Base-by-base conservation (phyloP, 345 rosid genomes). In the Boechera stricta region DNA sequence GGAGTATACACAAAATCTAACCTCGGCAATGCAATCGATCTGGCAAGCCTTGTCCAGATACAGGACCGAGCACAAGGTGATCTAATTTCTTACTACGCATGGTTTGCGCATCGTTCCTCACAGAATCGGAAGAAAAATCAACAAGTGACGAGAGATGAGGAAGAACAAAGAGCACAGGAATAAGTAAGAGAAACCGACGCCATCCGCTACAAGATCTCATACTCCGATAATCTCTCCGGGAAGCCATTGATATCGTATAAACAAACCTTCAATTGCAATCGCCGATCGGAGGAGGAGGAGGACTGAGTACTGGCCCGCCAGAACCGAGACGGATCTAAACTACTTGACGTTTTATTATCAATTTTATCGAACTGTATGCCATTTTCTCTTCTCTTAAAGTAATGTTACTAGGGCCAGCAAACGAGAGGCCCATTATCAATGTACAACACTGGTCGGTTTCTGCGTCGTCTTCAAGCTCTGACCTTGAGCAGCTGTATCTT, bases 21-120 rank as follows among this genome's bases (percentile, higher is more conserved):
- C 97, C 96, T 87, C 60, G 84, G 78, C 98, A 92, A 61, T 92
- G 96, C 80, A 92, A 81, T 39, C 97, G 94, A 72, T 92, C 81
- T 2, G 84, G 86, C 67, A 89, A 86, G 83, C 98, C 97, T 82
- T 84, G 83, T 41, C 97, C 99, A 59, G 98, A 89, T 12, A 85
- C 85, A 41, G 86, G 86, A 9, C 86, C 99, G 51, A 89, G 80
- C 73, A 95, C 86, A 47, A 95, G 78, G 75, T 88, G 98, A 74
- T 91, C 93, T 41, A 81, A 75, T 73, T 95, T 91, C 73, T 77
- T 82, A 57, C 70, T 83, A 24, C 32, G 80, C 54, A 73, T 78
- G 77, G 73, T 85, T 32, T 61, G 77, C 47, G 76, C 15, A 76
- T 74, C 72, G 35, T 67, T 71, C 49, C 12, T 44, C 21, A 26